Percentiles rank a stretch among this genome's conserved stretches.
Conservation (phyloP, 345 rosid genomes). For the Moringa oleifera region DNA sequence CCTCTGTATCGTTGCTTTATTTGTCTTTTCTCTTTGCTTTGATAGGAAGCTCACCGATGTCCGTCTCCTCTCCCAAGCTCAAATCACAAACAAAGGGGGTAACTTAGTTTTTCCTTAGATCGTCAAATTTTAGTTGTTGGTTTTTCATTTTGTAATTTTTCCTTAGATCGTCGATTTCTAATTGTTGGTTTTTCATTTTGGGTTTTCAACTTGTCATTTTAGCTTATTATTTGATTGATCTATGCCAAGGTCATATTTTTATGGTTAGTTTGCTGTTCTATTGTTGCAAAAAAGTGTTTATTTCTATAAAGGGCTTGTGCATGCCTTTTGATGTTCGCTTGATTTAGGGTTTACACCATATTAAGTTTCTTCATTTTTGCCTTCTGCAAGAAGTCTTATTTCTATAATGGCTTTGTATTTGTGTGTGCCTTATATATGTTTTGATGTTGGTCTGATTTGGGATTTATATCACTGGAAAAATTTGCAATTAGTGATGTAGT, state of each 20-base stretch:
- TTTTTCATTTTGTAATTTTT: too few species aligned
- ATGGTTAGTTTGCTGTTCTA: neutral
- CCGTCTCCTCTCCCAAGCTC: constrained; percentile 1
- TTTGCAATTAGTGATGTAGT: too few species aligned
- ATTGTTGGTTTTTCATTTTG: neutral
- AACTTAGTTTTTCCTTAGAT: too few species aligned
- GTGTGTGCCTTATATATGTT: too few species aligned
- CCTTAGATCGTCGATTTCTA: neutral
- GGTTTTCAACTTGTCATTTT: neutral
- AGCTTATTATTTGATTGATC: constrained; percentile 10
- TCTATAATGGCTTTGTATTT: too few species aligned
- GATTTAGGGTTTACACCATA: neutral
- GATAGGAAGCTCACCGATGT: neutral
- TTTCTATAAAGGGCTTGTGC: neutral
- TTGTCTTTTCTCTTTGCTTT: too few species aligned
- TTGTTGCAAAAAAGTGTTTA: neutral
- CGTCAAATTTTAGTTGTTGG: too few species aligned
- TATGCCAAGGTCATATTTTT: neutral
- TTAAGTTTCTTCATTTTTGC: neutral
- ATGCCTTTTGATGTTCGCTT: neutral
- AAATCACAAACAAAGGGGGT: constrained; percentile 10
- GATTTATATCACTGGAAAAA: too few species aligned
- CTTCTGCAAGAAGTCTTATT: too few species aligned
- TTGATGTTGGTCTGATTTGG: too few species aligned
- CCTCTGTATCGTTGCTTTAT: too few species aligned